Evolutionary conservation across 2,329 filamentous ascomycete species (phyloP), one percentile per base, ranked within the genome.

Genomic region (Mycocentrospora acerina): DNA sequence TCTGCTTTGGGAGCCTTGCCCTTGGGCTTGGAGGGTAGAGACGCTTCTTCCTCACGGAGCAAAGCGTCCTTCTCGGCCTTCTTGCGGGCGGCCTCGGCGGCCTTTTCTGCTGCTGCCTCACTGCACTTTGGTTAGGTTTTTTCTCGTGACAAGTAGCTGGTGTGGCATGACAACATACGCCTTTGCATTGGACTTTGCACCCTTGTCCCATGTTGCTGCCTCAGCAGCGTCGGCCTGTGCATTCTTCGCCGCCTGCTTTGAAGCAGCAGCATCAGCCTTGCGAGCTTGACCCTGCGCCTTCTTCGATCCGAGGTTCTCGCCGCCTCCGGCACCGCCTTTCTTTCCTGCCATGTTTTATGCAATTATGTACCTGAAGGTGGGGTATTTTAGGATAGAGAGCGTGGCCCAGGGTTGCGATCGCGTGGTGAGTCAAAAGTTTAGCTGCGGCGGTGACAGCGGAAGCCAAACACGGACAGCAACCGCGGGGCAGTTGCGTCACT

Each of bases 61-160:
- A 90, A 73, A 9, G 90, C 88, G 2, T 94, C 90, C 33, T 86
- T 86, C 66, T 97, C 93, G 35, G 90, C 91, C 72, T 95, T 97
- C 72, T 95, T 95, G 40, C 85, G 82, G 2, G 86, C 87, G 39
- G 77, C 80, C 62, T 94, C 88, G 39, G 85, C 86, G 55, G 86
- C 90, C 71, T 91, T 95, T 33, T 83, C 83, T 33, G 86, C 87
- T 37, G 90, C 89, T 24, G 86, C 85, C 56, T 94, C 89, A 65
- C 90, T 95, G 55, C 50, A 34, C 11, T 14, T 9, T 26, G 9
- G 35, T 56, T 35, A 51, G 48, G 29, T 29, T 25, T 7, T 31
- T 8, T 7, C 11, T 7, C 22, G 25, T 10, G 11, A 10, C 24
- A 27, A 25, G 19, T 51, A 37, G 49, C 44, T 36, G 16, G 8